phyloP scores from a whole-genome alignment of 495 filamentous ascomycete species.

The Lepraria neglecta region DNA sequence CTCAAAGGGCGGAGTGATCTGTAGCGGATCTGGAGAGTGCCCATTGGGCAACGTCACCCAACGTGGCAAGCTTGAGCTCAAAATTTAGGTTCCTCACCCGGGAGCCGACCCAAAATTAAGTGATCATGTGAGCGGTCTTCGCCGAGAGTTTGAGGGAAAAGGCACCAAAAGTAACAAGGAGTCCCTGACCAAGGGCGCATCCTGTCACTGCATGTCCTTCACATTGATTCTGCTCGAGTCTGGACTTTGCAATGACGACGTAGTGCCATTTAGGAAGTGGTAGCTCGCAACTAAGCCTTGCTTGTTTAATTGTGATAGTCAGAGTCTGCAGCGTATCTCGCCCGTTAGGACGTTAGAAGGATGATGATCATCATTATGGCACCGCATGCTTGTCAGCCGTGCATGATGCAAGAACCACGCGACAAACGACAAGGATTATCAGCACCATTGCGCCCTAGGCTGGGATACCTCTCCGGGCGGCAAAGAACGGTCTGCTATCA shows the following conservation, averaged over 20 bases:
- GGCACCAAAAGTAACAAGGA: not conserved
- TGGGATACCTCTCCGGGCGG: slow-evolving; percentile 8
- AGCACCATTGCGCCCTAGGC: slow-evolving; percentile 10
- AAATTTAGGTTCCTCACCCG: slow-evolving; percentile 7
- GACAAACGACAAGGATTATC: slow-evolving; percentile 19
- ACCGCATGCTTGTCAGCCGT: slow-evolving; percentile 19
- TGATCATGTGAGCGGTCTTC: slow-evolving; percentile 14
- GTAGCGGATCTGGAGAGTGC: not conserved
- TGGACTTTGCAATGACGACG: not conserved
- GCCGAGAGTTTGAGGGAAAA: not conserved
- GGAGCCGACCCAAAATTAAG: slow-evolving; percentile 1
- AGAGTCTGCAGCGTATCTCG: not conserved
- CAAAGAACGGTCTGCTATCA: slow-evolving; percentile 5
- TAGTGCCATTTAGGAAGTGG: not conserved
- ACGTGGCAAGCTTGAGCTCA: not conserved
- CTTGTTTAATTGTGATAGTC: not conserved
- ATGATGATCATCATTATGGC: not conserved
- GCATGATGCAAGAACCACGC: slow-evolving; percentile 20
- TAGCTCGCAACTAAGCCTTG: not conserved
- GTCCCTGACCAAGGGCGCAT: not conserved
- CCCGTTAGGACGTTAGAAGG: slow-evolving; percentile 1
- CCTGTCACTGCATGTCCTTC: not conserved
- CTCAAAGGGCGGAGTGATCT: not conserved
- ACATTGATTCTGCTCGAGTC: not conserved
- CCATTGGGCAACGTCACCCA: slow-evolving; percentile 9